phyloP scores from a whole-genome alignment of 805 yeast species.

The Lipomyces orientalis region DNA sequence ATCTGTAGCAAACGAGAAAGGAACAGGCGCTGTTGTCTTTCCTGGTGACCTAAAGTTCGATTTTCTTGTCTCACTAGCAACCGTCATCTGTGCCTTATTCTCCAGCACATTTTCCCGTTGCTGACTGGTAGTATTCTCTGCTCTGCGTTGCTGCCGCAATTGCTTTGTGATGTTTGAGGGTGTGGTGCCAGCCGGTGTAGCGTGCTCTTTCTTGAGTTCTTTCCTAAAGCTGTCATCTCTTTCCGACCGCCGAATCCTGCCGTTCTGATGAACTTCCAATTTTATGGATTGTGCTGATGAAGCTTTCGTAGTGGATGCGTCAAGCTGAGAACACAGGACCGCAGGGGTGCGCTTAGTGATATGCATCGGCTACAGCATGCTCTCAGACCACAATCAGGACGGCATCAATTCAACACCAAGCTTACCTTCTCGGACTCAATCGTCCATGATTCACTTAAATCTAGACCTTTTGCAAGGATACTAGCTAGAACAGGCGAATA shows the following conservation, averaged over 20 bases:
- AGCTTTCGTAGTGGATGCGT: neutral
- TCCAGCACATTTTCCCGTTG: neutral
- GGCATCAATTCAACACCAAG: neutral
- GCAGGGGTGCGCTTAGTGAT: neutral
- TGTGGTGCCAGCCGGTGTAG: neutral
- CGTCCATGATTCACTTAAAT: neutral
- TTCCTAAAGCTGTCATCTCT: neutral
- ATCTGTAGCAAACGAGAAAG: conserved; percentile 29
- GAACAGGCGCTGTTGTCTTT: conserved; percentile 19
- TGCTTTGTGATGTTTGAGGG: neutral
- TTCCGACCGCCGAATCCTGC: neutral
- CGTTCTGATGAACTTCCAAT: neutral
- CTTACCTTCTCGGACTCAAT: conserved; percentile 7
- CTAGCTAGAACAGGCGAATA: conserved; percentile 34
- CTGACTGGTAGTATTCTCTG: neutral
- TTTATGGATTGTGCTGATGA: neutral
- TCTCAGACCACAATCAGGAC: neutral
- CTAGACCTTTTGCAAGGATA: conserved; percentile 27
- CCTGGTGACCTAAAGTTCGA: neutral
- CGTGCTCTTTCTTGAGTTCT: neutral
- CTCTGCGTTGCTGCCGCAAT: neutral
- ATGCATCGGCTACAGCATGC: neutral
- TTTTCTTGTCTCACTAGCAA: conserved; percentile 2
- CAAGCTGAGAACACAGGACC: neutral
- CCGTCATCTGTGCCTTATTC: neutral